Evolutionary conservation across 2,329 filamentous ascomycete species (phyloP).

Genomic region (Aschersonia sp.): DNA sequence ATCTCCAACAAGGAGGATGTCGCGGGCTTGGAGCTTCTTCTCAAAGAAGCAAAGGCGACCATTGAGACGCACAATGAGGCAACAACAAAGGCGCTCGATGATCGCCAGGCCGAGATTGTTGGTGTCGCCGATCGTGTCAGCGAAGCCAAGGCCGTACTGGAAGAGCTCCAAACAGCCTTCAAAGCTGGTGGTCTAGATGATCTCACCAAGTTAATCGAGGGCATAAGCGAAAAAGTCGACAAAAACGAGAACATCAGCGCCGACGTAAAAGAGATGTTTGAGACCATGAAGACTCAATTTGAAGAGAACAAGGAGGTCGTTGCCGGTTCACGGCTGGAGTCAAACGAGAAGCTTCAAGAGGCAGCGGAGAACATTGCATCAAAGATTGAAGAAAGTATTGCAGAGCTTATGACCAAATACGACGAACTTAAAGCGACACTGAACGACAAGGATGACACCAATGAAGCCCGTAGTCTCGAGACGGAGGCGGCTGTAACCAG

Average conservation of each 20-base stretch:
- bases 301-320: constrained; percentile 73
- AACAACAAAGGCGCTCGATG: constrained; percentile 66
- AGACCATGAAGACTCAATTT: constrained; percentile 72
- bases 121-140: constrained; percentile 64
- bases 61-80: constrained; percentile 54
- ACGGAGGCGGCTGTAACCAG: constrained; percentile 60
- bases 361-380: constrained; percentile 36
- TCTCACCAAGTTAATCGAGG: constrained; percentile 55
- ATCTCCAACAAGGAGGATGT: constrained; percentile 68
- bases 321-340: constrained; percentile 67
- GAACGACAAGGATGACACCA: constrained; percentile 58
- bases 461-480: constrained; percentile 58
- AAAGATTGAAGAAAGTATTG: constrained; percentile 52
- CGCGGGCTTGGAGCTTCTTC: constrained; percentile 43
- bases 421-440: constrained; percentile 67
- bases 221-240: constrained; percentile 47
- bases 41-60: constrained; percentile 59
- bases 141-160: constrained; percentile 64
- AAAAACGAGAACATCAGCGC: constrained; percentile 42
- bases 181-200: constrained; percentile 58
- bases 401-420: constrained; percentile 72
- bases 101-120: constrained; percentile 71
- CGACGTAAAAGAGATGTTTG: constrained; percentile 58
- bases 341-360: constrained; percentile 60
- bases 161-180: constrained; percentile 64